These are phyloP conservation scores for Teunomyces barrocoloradensis DNA, from an alignment of 805 yeast species.

Conservation along the genomic window DNA sequence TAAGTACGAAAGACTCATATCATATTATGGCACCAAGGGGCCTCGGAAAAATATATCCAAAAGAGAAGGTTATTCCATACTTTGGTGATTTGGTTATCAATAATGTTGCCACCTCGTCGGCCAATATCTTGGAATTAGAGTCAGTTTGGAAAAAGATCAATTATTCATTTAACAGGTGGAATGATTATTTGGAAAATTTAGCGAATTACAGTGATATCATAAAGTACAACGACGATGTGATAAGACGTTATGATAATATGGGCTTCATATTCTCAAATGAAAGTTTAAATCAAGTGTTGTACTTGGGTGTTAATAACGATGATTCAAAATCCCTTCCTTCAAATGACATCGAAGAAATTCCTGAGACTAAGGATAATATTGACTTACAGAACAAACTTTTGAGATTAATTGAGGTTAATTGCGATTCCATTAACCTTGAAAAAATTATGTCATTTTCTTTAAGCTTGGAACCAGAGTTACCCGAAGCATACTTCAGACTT, in stretches of 20 bases:
- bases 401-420: constrained; percentile 42
- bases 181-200: constrained; percentile 57
- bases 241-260: constrained; percentile 39
- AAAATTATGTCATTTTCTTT: constrained; percentile 65
- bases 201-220: constrained; percentile 42
- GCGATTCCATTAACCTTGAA: constrained; percentile 47
- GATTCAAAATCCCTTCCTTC: constrained; percentile 20
- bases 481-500: constrained; percentile 32
- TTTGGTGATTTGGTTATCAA: constrained; percentile 80
- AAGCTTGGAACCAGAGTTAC: constrained; percentile 57
- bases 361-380: constrained; percentile 5
- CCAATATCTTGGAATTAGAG: constrained; percentile 54
- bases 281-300: constrained; percentile 41
- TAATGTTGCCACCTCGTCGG: constrained; percentile 20
- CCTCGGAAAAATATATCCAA: constrained; percentile 71
- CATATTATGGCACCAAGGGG: constrained; percentile 87
- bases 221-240: constrained; percentile 38
- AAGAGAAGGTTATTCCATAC: constrained; percentile 78
- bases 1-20: constrained; percentile 44
- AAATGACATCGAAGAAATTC: constrained; percentile 7
- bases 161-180: constrained; percentile 81
- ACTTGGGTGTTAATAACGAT: constrained; percentile 38
- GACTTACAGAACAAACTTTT: constrained; percentile 35
- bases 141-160: constrained; percentile 64
- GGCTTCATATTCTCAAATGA: constrained; percentile 45